phyloP scores from a whole-genome alignment of 176 grass and related monocot species.

The Eleusine coracana region DNA sequence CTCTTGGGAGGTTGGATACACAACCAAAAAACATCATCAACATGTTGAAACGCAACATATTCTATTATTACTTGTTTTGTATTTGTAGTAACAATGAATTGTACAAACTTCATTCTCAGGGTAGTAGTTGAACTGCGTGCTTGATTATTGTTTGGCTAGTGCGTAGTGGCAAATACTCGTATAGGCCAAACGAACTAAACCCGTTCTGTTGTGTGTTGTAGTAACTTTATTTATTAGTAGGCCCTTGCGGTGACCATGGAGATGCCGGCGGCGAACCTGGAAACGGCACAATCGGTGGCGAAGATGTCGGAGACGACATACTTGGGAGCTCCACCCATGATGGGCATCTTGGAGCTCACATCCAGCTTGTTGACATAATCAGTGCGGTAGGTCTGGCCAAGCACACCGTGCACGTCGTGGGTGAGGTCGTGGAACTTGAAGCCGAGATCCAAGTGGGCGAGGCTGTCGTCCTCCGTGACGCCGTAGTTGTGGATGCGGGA shows the following conservation, averaged over 20 bases:
- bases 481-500: slow-evolving; percentile 53
- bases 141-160: no score
- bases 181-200: no score
- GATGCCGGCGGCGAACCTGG: slow-evolving; percentile 21
- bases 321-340: slow-evolving; percentile 37
- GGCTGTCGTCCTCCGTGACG: slow-evolving; percentile 32
- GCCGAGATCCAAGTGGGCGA: slow-evolving; percentile 45
- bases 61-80: no score
- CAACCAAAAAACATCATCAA: no score
- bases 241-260: neutral
- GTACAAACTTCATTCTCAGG: no score
- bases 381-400: slow-evolving; percentile 53
- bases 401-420: slow-evolving; percentile 46
- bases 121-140: no score
- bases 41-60: no score
- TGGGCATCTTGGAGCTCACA: slow-evolving; percentile 44
- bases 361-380: slow-evolving; percentile 53
- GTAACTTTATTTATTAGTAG: neutral
- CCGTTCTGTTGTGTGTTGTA: no score
- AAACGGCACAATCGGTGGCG: slow-evolving; percentile 44
- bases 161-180: no score
- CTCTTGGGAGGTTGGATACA: no score
- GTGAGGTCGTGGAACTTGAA: slow-evolving; percentile 51
- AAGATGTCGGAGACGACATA: slow-evolving; percentile 47
- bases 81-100: no score